phyloP scores from a whole-genome alignment of 2,329 filamentous ascomycete genomes.

The Colletotrichum scovillei region DNA sequence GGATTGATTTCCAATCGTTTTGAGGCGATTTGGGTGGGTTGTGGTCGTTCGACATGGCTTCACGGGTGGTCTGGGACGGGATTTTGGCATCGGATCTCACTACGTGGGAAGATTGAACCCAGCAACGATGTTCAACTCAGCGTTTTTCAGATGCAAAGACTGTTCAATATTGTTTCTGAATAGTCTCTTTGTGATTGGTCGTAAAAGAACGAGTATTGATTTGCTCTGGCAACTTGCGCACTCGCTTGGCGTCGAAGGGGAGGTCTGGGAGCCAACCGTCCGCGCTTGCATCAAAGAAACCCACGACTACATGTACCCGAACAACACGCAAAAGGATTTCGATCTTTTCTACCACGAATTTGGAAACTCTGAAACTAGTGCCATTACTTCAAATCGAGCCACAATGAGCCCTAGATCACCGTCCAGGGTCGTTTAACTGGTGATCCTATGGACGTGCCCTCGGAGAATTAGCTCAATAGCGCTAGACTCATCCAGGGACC shows the following conservation, averaged over 20 bases:
- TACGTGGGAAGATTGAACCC: not conserved
- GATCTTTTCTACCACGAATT: not conserved
- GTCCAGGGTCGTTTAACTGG: not conserved
- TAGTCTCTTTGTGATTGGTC: not conserved
- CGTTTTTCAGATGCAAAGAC: too few species aligned
- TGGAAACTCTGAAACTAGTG: not conserved
- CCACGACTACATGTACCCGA: not conserved
- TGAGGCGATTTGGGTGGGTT: not conserved
- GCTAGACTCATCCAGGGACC: constrained; percentile 13
- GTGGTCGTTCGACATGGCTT: constrained; percentile 7
- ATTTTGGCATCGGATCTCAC: not conserved
- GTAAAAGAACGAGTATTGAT: constrained; percentile 3
- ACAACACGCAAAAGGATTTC: not conserved
- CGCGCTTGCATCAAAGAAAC: not conserved
- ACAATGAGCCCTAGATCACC: not conserved
- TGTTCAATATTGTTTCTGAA: not conserved
- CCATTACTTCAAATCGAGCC: not conserved
- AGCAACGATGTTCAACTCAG: not conserved
- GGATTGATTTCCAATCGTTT: not conserved
- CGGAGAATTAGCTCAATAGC: constrained; percentile 31
- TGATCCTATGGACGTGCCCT: not conserved
- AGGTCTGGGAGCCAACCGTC: not conserved
- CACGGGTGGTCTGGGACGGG: not conserved
- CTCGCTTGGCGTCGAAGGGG: not conserved
- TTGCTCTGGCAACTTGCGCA: not conserved